Base-by-base conservation (phyloP, 257 asterid species). In the Penstemon barbatus region DNA sequence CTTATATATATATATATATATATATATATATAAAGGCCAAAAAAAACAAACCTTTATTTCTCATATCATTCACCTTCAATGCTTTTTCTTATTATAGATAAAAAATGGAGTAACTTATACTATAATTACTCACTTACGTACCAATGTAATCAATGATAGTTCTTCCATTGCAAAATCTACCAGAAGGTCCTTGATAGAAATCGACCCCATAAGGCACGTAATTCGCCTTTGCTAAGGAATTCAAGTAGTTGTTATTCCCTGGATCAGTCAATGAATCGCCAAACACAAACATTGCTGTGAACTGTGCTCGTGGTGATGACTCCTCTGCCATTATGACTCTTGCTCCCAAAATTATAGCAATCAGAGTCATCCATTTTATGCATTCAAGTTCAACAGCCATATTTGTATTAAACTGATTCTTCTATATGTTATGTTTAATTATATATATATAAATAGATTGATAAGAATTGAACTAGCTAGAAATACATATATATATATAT, bases 201-300 rank as follows among this genome's bases (percentile, higher is more conserved):
- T 89, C 96, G 19, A 89, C 77, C 5, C 92, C 96, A 36, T 89
- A 89, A 52, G 96, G 96, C 8, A 72, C 59, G 61, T 79, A 89
- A 63, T 87, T 89, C 0, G 96, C 96, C 75, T 89, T 89, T 4
- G 96, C 96, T 39, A 81, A 51, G 2, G 96, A 79, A 40, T 61
- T 65, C 53, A 89, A 80, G 79, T 79, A 78, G 66, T 89, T 87
- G 86, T 89, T 87, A 63, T 89, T 89, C 7, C 95, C 92, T 0
- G 92, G 89, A 75, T 89, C 95, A 0, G 76, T 81, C 56, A 89
- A 59, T 1, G 96, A 89, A 72, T 86, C 96, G 3, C 96, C 96
- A 68, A 89, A 89, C 5, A 78, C 84, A 64, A 86, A 89, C 61
- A 89, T 73, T 36, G 91, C 89, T 4, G 75, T 79, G 43, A 82